Evolutionary conservation across 495 filamentous ascomycete species (phyloP).

Genomic region (Talaromyces stipitatus): DNA sequence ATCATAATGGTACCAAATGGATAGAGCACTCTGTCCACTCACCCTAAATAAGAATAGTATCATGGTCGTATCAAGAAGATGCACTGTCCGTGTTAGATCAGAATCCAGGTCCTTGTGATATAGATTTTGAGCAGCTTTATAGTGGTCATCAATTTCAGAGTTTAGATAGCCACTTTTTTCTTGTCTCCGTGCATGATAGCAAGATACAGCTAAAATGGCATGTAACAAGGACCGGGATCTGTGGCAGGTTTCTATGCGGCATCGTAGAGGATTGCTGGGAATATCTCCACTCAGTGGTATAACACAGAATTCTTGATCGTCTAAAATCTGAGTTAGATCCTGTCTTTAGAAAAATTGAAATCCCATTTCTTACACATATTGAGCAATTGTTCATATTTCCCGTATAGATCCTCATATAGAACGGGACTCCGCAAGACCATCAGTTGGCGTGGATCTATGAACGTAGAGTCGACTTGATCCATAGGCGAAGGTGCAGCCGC

Average conservation of each 20-base stretch:
- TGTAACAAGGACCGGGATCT: constrained; percentile 10
- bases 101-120: neutral
- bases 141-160: constrained; percentile 4
- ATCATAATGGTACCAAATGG: neutral
- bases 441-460: neutral
- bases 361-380: constrained; percentile 4
- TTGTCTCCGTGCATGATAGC: constrained; percentile 7
- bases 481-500: neutral
- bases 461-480: neutral
- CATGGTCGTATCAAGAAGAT: constrained; percentile 11
- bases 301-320: neutral
- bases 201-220: constrained; percentile 15
- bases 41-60: constrained; percentile 15
- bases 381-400: neutral
- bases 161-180: constrained; percentile 1
- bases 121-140: constrained; percentile 9
- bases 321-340: neutral
- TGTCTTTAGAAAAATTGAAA: constrained; percentile 1
- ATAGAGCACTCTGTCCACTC: neutral
- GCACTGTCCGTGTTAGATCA: neutral
- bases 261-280: neutral
- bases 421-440: neutral
- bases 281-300: constrained; percentile 3
- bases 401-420: neutral
- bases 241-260: constrained; percentile 2